Conservation (phyloP, 352 stramenopile species). For the Globisporangium irregulare region DNA sequence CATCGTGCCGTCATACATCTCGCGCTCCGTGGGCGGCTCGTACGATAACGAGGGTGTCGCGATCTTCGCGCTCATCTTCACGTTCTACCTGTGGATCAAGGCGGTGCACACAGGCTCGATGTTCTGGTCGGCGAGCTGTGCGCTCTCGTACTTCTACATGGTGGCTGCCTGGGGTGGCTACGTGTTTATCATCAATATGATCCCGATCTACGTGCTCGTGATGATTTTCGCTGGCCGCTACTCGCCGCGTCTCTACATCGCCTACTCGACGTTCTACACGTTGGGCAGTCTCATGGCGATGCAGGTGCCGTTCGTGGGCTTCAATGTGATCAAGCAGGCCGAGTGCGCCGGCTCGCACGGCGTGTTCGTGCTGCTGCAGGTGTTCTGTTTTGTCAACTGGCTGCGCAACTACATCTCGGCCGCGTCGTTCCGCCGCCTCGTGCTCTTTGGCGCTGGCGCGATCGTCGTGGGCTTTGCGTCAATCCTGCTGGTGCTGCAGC, state of each 20-base stretch:
- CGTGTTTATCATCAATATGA: slow-evolving; percentile 99
- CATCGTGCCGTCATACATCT: slow-evolving; percentile 97
- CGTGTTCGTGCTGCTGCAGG: slow-evolving; percentile 94
- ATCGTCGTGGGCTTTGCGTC: slow-evolving; percentile 54
- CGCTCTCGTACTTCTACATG: slow-evolving; percentile 98
- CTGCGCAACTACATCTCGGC: slow-evolving; percentile 73
- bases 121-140: slow-evolving; percentile 74
- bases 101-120: slow-evolving; percentile 90
- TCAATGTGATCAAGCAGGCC: slow-evolving; percentile 92
- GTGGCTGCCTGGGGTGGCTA: slow-evolving; percentile 96
- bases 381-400: slow-evolving; percentile 77
- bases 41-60: slow-evolving; percentile 99
- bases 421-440: slow-evolving; percentile 69
- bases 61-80: slow-evolving; percentile 97
- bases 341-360: slow-evolving; percentile 80
- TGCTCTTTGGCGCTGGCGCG: slow-evolving; percentile 54
- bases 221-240: slow-evolving; percentile 93
- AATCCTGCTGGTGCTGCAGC: slow-evolving; percentile 72
- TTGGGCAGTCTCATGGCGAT: slow-evolving; percentile 96
- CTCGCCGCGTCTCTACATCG: slow-evolving; percentile 93
- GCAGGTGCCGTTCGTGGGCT: slow-evolving; percentile 97
- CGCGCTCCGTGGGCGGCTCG: slow-evolving; percentile 94
- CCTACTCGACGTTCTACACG: slow-evolving; percentile 97
- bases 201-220: slow-evolving; percentile 94
- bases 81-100: slow-evolving; percentile 97